Base-by-base conservation (phyloP, 192 early-diverging fungal species). In the Chytriomyces sp. region DNA sequence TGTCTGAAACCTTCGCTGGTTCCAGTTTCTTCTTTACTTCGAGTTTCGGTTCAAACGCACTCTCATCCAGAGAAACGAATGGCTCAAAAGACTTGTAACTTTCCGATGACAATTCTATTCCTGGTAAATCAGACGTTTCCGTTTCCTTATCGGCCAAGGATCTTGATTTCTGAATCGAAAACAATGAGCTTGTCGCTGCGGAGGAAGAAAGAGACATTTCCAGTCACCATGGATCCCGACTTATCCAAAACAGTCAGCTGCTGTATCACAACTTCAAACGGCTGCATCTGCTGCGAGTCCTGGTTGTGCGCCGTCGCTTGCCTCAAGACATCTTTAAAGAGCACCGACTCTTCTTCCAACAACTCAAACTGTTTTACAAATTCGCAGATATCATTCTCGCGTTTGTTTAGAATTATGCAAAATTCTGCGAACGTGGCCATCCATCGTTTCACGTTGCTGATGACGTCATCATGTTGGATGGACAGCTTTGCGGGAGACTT, bases 291-390 rank as follows among this genome's bases (percentile, higher is more conserved):
- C 9, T 53, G 45, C 10, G 18, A 13, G 7, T 7, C 46, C 26
- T 20, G n/a, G 45, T 49, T 57, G 18, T 49, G 23, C 2, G 43
- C 18, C 23, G 50, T 75, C 48, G 49, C 11, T 47, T 81, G 79
- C 7, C 57, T 44, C 18, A 83, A 66, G 6, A 83, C 61, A 50
- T 83, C 82, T 57, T 75, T 77, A 28, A 83, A 68, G 26, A 83
- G 73, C 13, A 74, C 18, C 18, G 72, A 78, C 57, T 83, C 67
- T 63, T 83, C 82, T 61, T 83, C 82, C 11, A 81, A 59, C n/a
- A 57, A 18, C 47, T 75, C 48, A 69, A 81, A 83, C 28, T 81
- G 45, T 43, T 80, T 64, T 13, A 68, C 24, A 53, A 77, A 71
- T 13, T 23, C 8, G 8, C 35, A 35, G 23, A 83, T 65, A 1